Evolutionary conservation across 306 rosid species (phyloP), one percentile per base, ranked within the genome.

Genomic region (Ochetophila trinervis): DNA sequence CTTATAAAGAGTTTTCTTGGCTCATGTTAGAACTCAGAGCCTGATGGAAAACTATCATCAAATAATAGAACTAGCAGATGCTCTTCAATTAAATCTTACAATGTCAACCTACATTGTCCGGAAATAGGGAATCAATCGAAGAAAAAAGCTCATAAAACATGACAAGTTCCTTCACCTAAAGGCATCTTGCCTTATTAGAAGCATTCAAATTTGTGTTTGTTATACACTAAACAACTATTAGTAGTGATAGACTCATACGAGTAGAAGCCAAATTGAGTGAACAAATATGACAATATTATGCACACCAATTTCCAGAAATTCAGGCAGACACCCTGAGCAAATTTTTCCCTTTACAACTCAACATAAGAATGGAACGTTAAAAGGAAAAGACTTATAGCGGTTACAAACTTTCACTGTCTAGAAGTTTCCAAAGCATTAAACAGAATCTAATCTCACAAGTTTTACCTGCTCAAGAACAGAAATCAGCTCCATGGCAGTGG

Each of bases 401-500:
- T 53, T 40, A 23, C 18, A n/a, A 59, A 12, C 45, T 15, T 24
- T 53, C 37, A 47, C 27, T 59, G 54, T 51, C 40, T n/a, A 16
- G 5, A 47, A 36, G 48, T 65, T 63, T 53, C 50, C 47, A 74
- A 48, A 58, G 72, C 12, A 56, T 48, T 34, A 21, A n/a, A 30
- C 63, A 13, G 53, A 34, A 56, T 66, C 24, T 32, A 54, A 34
- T 34, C 48, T 51, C 62, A 71, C n/a, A 69, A 51, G n/a, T 54
- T 67, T 72, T 78, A 93, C 99, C 99, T 88, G 99, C 83, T 93
- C 99, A 59, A 93, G 83, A 75, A 88, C 88, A 83, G 96, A 90
- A 79, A 93, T 86, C 65, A 93, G 89, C 81, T 88, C 97, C 76
- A 83, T 78, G 32, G 99, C 95, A 57, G 91, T 90, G 71, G 96